Base-by-base conservation (phyloP, 805 yeast genomes). In the Candida taoyuanica region DNA sequence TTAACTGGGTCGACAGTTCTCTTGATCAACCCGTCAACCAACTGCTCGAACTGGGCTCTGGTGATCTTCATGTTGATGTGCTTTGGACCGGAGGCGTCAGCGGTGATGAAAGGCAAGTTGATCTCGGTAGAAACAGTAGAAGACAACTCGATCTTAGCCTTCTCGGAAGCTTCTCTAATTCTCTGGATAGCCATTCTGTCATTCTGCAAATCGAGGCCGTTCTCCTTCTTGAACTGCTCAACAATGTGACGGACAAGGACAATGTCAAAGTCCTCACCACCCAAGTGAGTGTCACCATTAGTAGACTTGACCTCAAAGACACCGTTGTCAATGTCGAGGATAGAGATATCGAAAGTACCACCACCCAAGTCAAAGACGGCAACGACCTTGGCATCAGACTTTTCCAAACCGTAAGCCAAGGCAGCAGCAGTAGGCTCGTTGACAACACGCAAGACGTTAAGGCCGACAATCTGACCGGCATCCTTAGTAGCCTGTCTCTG, bases 381-480 rank as follows among this genome's bases (percentile, higher is more conserved):
- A 31, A 67, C 58, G 23, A 67, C 49, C 41, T 46, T 46, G 18
- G 50, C 53, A 37, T 60, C 63, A 39, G 70, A 67, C 55, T 73
- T 70, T 50, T 80, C 83, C 29, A 81, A 65, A 37, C 93, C 93
- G 58, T 82, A 83, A 34, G 89, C 88, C 50, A 83, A 70, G 19
- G 91, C 91, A 19, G 93, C 91, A 9, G 91, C 91, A 17, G 93
- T 83, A 33, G 93, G 93, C 63, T 83, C 93, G 61, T 83, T 83
- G 21, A 83, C 73, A 33, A 84, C 87, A 58, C 93, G 68, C 52
- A 83, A 63, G 25, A 84, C 84, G 46, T 83, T 78, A 50, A 83
- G 63, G 21, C 91, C 89, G n/a, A 84, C 84, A 50, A 81, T 64
- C 52, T 70, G 70, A 33, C 91, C 93, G 1, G 91, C 85, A 55